These are phyloP conservation scores for Mycena latifolia DNA, from an alignment of 768 basidiomycete species.

Conservation along the genomic window DNA sequence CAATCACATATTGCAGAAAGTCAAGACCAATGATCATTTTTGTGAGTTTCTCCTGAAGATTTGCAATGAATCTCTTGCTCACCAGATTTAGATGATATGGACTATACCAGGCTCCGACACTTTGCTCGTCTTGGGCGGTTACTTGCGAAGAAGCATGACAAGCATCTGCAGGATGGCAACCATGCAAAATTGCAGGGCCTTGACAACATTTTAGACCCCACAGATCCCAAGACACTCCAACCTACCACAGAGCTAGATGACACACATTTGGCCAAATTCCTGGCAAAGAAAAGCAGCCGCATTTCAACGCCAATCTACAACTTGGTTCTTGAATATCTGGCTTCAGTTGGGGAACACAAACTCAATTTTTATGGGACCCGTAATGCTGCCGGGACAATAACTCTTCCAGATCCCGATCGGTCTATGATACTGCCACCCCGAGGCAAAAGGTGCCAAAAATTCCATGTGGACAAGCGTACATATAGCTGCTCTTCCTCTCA, in stretches of 20 bases:
- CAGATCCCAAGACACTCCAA: background rate
- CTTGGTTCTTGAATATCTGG: conserved; percentile 18
- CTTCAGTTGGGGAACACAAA: conserved; percentile 15
- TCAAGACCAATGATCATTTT: conserved; percentile 27
- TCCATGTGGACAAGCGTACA: conserved; percentile 20
- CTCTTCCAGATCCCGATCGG: conserved; percentile 20
- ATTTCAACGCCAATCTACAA: conserved; percentile 12
- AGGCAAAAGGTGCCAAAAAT: conserved; percentile 15
- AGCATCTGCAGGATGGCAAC: background rate
- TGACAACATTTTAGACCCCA: conserved; percentile 2
- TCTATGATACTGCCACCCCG: conserved; percentile 23
- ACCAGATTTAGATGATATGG: conserved; percentile 25
- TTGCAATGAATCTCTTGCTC: background rate
- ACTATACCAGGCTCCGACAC: conserved; percentile 27
- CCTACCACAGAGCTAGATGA: conserved; percentile 1
- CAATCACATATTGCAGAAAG: conserved; percentile 28
- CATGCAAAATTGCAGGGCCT: background rate
- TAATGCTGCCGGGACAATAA: conserved; percentile 14
- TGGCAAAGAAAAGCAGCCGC: background rate
- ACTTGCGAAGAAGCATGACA: conserved; percentile 13
- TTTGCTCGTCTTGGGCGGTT: conserved; percentile 15
- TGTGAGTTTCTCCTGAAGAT: conserved; percentile 6
- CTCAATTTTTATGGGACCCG: conserved; percentile 20
- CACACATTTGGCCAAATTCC: background rate
- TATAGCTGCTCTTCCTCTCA: conserved; percentile 16